These are phyloP conservation scores for Pythium rhizo-oryzae DNA, from an alignment of 352 stramenopile species.

Conservation along the genomic window DNA sequence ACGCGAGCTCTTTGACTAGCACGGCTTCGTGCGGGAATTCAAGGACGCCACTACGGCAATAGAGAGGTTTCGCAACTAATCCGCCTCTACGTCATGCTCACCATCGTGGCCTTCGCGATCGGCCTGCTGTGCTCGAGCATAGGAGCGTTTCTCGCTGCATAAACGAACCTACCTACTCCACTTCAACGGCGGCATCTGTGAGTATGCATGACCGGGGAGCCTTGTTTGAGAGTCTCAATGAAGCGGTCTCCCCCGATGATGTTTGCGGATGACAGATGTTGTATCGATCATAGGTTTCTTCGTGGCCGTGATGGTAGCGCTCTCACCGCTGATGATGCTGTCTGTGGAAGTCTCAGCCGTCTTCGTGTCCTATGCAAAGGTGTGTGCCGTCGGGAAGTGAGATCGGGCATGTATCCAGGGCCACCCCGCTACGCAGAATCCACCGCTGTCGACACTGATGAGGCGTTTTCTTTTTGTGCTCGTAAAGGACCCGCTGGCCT, in stretches of 20 bases:
- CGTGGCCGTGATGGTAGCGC: conserved; percentile 82
- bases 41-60: no score
- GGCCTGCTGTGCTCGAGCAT: conserved; percentile 70
- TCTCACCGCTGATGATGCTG: conserved; percentile 91
- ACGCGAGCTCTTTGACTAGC: conserved; percentile 90
- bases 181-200: conserved; percentile 65
- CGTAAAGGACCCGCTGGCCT: not conserved
- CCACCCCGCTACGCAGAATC: no score
- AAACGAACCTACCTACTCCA: conserved; percentile 46
- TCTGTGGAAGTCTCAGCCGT: conserved; percentile 93
- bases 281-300: conserved; percentile 85
- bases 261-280: conserved; percentile 32
- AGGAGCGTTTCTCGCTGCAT: conserved; percentile 49
- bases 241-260: no score
- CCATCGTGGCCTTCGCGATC: conserved; percentile 86
- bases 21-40: conserved; percentile 94
- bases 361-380: conserved; percentile 96
- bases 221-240: not conserved
- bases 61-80: no score
- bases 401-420: not conserved
- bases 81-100: conserved; percentile 91
- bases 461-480: not conserved
- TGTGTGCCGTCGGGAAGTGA: conserved; percentile 18
- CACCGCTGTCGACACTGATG: no score
- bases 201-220: conserved; percentile 2